These are phyloP conservation scores for Alternaria hordeiaustralica DNA, from an alignment of 2,329 filamentous ascomycete genomes.

Conservation along the genomic window DNA sequence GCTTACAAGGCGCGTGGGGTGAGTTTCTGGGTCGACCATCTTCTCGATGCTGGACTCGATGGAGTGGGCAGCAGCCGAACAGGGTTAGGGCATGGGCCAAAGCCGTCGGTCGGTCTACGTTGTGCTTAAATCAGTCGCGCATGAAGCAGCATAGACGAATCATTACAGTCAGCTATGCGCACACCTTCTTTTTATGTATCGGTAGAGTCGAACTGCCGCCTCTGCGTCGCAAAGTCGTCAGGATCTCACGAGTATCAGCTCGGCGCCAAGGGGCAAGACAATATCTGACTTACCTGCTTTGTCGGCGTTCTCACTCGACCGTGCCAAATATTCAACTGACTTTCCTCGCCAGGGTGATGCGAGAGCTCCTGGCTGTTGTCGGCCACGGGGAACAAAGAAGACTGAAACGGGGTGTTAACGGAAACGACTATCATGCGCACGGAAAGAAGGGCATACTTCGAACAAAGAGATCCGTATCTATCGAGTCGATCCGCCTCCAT, in stretches of 20 bases:
- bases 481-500: not conserved
- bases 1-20: not conserved
- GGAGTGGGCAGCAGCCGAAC: too few relatives aligned
- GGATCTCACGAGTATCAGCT: not conserved
- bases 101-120: not conserved
- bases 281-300: not conserved
- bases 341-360: not conserved
- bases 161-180: not conserved
- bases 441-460: not conserved
- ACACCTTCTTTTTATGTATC: not conserved
- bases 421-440: not conserved
- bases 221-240: not conserved
- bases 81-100: not conserved
- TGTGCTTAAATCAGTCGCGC: not conserved
- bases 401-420: not conserved
- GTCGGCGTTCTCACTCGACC: not conserved
- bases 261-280: not conserved
- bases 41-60: not conserved
- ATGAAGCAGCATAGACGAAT: not conserved
- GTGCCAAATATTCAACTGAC: not conserved
- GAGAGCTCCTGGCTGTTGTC: not conserved
- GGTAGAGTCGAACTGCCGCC: not conserved
- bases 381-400: not conserved
- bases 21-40: not conserved
- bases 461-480: not conserved